Conservation (phyloP, 305 asterid genomes). For the Plantago coronopus region DNA sequence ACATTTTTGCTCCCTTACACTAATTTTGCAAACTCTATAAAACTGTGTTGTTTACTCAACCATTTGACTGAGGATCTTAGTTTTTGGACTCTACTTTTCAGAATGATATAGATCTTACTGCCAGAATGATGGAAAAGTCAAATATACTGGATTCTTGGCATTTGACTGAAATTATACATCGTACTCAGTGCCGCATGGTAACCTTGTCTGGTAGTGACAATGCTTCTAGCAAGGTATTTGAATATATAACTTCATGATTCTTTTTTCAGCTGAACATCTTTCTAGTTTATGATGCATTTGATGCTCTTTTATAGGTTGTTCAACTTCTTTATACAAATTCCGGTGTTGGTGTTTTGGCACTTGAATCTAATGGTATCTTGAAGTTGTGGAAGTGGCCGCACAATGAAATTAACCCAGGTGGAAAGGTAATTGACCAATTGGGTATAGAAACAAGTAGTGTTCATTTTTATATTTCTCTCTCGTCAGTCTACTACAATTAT, state of each 20-base stretch:
- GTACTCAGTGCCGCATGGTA: constrained; percentile 75
- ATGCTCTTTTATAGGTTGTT: constrained; percentile 55
- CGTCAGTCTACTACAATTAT: neutral
- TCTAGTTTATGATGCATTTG: constrained; percentile 22
- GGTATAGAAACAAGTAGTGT: neutral
- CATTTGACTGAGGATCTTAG: constrained; percentile 12
- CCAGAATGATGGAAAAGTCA: constrained; percentile 84
- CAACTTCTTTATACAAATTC: constrained; percentile 78
- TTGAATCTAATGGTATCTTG: constrained; percentile 78
- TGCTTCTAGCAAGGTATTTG: constrained; percentile 63
- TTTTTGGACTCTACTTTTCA: constrained; percentile 34
- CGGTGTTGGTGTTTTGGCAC: constrained; percentile 67
- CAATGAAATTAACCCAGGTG: constrained; percentile 60
- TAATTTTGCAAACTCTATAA: constrained; percentile 2
- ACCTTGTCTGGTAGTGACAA: constrained; percentile 86
- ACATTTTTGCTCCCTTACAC: constrained; percentile 4
- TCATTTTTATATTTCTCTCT: neutral
- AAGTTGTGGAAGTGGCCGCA: constrained; percentile 89
- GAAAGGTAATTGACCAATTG: constrained; percentile 44
- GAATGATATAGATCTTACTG: constrained; percentile 81
- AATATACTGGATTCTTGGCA: constrained; percentile 81
- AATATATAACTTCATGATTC: neutral
- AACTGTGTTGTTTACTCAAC: neutral
- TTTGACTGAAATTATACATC: constrained; percentile 77
- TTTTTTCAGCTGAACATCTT: constrained; percentile 3